Base-by-base conservation (phyloP, 768 basidiomycete species). In the Pisolithus marmoratus region DNA sequence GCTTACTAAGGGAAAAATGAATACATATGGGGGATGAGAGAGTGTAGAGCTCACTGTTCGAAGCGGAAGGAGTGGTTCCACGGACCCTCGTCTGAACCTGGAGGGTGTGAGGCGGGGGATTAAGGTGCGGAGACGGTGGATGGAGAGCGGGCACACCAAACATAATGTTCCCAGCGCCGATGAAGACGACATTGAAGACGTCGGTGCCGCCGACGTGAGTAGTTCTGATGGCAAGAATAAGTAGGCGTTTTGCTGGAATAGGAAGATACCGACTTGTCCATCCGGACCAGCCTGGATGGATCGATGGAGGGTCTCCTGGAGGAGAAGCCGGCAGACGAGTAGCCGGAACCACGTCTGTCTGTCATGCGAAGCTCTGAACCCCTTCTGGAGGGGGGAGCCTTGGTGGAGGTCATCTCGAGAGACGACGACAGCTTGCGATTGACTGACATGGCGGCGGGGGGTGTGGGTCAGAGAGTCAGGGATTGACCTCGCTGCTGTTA, bases 101-200 rank as follows among this genome's bases (percentile, higher is more conserved):
- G 23, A 40, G 48, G 17, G 22, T 15, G 36, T 34, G 14, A 50
- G 64, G 40, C 54, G 54, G 17, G 49, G 26, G 34, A 52, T 38
- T 27, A 20, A 41, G 46, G 12, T 19, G 29, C 19, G 27, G 41
- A n/a, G 14, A 12, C 23, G 29, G 24, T 51, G 47, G 38, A 40
- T 52, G 50, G 34, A 40, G 48, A 37, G n/a, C 27, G 34, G 34
- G 53, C 72, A 51, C 49, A 83, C 94, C 94, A 65, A 98, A 98
- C 93, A 96, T 96, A 73, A 97, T 94, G 72, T 96, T 95, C 15
- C 94, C 94, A 24, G 94, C 94, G 47, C 94, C 94, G 59, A 98
- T 76, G 70, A 95, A 94, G 66, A 95, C 83, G 49, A 98, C 85
- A 67, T 96, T 95, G 78, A 96, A 96, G 63, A 85, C 77, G 58